A percentile compares a stretch with the other conserved stretches of the same genome.
phyloP scores from a whole-genome alignment of 495 filamentous ascomycete species.

The Aspergillus avenaceus region DNA sequence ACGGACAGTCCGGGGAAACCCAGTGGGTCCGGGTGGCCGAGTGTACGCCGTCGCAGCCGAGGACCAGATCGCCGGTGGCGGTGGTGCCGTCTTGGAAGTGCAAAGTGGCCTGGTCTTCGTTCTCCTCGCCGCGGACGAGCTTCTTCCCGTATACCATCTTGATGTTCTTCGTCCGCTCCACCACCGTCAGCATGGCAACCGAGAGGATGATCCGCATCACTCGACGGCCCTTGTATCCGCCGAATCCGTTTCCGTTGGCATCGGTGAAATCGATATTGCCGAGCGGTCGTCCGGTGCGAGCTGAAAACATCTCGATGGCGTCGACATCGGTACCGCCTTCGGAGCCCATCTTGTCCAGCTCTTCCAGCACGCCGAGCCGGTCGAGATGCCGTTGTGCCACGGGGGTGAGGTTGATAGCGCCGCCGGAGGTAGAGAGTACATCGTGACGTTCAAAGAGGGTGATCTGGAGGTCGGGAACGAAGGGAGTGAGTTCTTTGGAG shows the following conservation, averaged over 20 bases:
- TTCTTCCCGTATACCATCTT: constrained; percentile 39
- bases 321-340: constrained; percentile 47
- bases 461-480: constrained; percentile 42
- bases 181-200: constrained; percentile 41
- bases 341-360: constrained; percentile 38
- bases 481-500: constrained; percentile 41
- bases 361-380: constrained; percentile 47
- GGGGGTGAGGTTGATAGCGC: constrained; percentile 60
- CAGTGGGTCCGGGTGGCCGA: constrained; percentile 49
- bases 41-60: constrained; percentile 64
- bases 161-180: constrained; percentile 35
- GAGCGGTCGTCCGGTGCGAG: constrained; percentile 43
- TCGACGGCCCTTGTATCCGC: constrained; percentile 42
- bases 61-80: constrained; percentile 47
- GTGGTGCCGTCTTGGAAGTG: constrained; percentile 48
- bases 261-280: constrained; percentile 42
- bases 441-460: constrained; percentile 56
- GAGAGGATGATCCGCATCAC: constrained; percentile 46
- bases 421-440: constrained; percentile 52
- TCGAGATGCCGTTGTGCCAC: constrained; percentile 56
- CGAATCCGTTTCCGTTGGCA: constrained; percentile 32
- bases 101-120: constrained; percentile 35
- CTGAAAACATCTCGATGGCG: constrained; percentile 48
- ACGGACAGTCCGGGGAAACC: constrained; percentile 45
- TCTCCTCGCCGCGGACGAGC: constrained; percentile 34